Evolutionary conservation across 108 stramenopile species (phyloP).

Genomic region (Pseudonitzschia pungens): DNA sequence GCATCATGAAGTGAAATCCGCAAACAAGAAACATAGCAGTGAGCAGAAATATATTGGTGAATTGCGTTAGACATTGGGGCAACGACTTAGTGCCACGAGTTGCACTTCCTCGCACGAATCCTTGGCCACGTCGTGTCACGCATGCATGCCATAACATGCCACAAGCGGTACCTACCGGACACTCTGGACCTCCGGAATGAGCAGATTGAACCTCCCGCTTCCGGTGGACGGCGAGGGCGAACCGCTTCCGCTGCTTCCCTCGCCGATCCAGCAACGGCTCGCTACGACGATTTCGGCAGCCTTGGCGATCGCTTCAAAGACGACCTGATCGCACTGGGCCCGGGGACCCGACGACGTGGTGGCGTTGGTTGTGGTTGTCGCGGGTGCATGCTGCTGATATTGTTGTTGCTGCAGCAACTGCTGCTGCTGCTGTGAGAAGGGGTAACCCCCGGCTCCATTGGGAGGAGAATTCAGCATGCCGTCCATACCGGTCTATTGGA

Average conservation of each 20-base stretch:
- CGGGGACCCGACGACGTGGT: constrained; percentile 40
- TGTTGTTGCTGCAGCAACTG: background rate
- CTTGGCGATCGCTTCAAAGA: constrained; percentile 85
- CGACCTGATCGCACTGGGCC: constrained; percentile 86
- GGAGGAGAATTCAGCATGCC: no score
- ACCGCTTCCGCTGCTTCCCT: background rate
- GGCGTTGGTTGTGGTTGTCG: background rate
- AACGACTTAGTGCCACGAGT: no score
- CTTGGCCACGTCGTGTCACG: no score
- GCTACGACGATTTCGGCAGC: constrained; percentile 79
- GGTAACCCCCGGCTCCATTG: background rate
- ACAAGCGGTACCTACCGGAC: constrained; percentile 46
- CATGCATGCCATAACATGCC: no score
- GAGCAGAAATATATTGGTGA: no score
- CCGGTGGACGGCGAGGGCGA: constrained; percentile 9
- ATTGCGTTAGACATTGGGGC: no score
- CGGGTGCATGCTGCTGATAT: background rate
- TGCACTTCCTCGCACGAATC: no score
- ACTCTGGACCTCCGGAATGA: constrained; percentile 58
- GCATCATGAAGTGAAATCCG: no score
- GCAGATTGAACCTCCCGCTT: constrained; percentile 70
- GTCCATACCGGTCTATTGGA: no score
- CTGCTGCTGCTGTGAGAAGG: background rate
- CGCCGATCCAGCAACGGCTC: constrained; percentile 52
- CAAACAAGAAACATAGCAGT: no score